Percentiles rank a stretch among this genome's conserved stretches.
Evolutionary conservation across 257 asterid genomes (phyloP).

Genomic region (Solanum etuberosum): DNA sequence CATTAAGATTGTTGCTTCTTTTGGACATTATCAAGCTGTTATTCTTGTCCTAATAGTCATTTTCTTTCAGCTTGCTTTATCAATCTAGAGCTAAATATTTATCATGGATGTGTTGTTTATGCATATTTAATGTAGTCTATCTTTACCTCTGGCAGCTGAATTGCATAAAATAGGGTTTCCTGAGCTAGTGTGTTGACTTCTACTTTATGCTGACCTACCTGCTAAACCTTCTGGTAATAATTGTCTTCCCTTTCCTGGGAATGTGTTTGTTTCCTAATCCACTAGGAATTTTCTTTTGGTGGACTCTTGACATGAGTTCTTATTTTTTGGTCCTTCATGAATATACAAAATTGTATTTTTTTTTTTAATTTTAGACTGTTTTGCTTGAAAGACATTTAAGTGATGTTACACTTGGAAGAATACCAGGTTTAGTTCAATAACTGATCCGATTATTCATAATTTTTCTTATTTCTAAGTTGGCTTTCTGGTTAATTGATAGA

Average conservation of each 20-base stretch:
- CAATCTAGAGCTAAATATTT: conserved; percentile 31
- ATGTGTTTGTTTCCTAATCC: conserved; percentile 16
- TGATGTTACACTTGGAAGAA: neutral
- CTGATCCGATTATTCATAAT: conserved; percentile 4
- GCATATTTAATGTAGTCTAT: conserved; percentile 58
- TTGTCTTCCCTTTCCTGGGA: conserved; percentile 51
- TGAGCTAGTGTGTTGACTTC: conserved; percentile 81
- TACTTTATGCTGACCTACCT: conserved; percentile 81
- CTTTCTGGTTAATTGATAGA: conserved; percentile 77
- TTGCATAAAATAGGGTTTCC: conserved; percentile 75
- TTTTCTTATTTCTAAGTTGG: conserved; percentile 37
- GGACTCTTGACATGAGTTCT: conserved; percentile 6
- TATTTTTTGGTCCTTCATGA: neutral
- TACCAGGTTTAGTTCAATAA: conserved; percentile 5
- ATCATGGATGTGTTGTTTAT: conserved; percentile 41
- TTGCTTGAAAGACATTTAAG: neutral
- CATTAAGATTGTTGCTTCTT: conserved; percentile 30
- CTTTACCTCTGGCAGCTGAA: conserved; percentile 90
- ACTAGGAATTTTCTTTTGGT: neutral
- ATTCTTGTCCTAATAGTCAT: conserved; percentile 11
- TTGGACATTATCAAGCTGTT: conserved; percentile 18
- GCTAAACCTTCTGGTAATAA: conserved; percentile 71
- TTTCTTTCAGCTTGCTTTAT: conserved; percentile 15
- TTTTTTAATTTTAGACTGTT: neutral
- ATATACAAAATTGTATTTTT: neutral